phyloP scores from a whole-genome alignment of 768 basidiomycete species.

The Amanita pseudoporphyria region DNA sequence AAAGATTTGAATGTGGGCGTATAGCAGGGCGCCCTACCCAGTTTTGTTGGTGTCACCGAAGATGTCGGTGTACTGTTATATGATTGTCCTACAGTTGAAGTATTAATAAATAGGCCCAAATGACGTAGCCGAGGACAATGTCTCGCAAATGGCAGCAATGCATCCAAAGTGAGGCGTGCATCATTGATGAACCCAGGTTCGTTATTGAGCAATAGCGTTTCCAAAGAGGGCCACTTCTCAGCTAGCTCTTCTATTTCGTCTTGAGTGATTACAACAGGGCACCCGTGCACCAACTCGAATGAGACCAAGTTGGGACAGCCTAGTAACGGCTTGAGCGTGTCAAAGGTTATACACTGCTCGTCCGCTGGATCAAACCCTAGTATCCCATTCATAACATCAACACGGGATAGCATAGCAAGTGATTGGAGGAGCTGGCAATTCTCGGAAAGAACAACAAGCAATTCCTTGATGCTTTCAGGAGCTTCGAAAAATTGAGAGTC shows the following conservation, averaged over 20 bases:
- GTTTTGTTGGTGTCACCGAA: slow-evolving; percentile 12
- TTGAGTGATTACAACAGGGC: slow-evolving; percentile 27
- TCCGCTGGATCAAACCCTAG: slow-evolving; percentile 14
- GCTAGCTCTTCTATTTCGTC: slow-evolving; percentile 39
- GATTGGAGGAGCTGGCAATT: slow-evolving; percentile 37
- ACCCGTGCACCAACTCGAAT: slow-evolving; percentile 30
- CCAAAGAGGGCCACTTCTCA: slow-evolving; percentile 32
- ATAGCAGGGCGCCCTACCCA: slow-evolving; percentile 10
- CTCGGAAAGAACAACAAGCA: slow-evolving; percentile 36
- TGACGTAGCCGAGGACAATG: slow-evolving; percentile 29
- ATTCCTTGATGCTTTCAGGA: slow-evolving; percentile 28
- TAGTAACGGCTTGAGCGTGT: slow-evolving; percentile 27
- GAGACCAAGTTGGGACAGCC: slow-evolving; percentile 22
- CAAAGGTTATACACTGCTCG: slow-evolving; percentile 18
- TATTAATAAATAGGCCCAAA: slow-evolving; percentile 34
- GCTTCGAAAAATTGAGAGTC: slow-evolving; percentile 38
- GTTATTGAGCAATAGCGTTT: slow-evolving; percentile 35
- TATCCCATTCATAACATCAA: slow-evolving; percentile 10
- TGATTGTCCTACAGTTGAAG: slow-evolving; percentile 17
- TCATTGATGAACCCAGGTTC: slow-evolving; percentile 28
- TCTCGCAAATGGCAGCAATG: slow-evolving; percentile 30
- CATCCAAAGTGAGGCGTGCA: slow-evolving; percentile 25
- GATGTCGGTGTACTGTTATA: slow-evolving; percentile 10
- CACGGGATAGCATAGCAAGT: slow-evolving; percentile 31
- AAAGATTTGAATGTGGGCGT: slow-evolving; percentile 22